Evolutionary conservation across 2,329 filamentous ascomycete species (phyloP), one percentile per base, ranked within the genome.

Genomic region (Colletotrichum tofieldiae): DNA sequence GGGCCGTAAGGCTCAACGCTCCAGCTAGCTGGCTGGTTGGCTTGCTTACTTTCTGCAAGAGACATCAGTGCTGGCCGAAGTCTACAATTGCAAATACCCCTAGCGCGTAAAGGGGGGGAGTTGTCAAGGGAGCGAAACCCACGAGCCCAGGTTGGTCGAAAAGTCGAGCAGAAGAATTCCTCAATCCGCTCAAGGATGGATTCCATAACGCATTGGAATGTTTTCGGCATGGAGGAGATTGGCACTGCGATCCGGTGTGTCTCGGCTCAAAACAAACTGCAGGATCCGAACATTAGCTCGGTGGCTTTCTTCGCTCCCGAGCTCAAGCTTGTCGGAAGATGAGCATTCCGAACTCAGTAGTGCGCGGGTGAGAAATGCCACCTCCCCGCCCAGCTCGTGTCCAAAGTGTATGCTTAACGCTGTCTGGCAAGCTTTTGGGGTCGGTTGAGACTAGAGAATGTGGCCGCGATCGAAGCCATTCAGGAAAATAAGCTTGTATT

Each of bases 291-390:
- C n/a, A 26, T 56, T 71, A 71, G 47, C 41, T 43, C 32, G 39
- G 32, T 56, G 67, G 49, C 32, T 61, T 43, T 60, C 39, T 20
- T 37, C 56, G 47, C 67, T 62, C 64, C 68, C 49, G 49, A 8
- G 26, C 32, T 41, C 41, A 35, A 60, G 41, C 56, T 49, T 49
- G 51, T 47, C 56, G 56, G 64, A 56, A 41, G 49, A 41, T 35
- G 14, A 51, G 32, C 64, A 71, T 67, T 62, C 68, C 26, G 49
- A 49, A 41, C 16, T 29, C 23, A n/a, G 29, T 52, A 39, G 45
- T 18, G 26, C 37, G 26, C 41, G 35, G 37, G 29, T 18, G n/a
- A 16, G 26, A 39, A 35, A n/a, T 51, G 35, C 14, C 16, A 3
- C 29, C 29, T 35, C 32, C 23, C 20, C 5, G 26, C 12, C 16